Base-by-base conservation (phyloP, 2,329 filamentous ascomycete species). In the Cladosporium oxysporum region DNA sequence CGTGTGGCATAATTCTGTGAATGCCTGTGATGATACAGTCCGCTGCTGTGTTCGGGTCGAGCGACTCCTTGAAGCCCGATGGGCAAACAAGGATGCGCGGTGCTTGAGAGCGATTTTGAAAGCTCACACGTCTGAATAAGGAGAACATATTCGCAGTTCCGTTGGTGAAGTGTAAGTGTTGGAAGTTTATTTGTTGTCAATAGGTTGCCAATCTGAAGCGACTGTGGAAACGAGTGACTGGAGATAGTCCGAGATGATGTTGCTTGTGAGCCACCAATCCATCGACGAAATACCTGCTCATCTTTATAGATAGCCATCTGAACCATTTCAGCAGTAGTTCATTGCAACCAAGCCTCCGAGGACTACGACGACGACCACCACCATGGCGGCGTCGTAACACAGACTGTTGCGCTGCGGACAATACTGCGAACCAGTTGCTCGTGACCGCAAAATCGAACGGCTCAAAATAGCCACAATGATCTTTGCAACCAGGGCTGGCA, bases 61-160 rank as follows among this genome's bases (percentile, higher is more conserved):
- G 78, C 58, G 82, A 84, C 29, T 84, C 83, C 66, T 85, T 85
- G 77, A 85, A 85, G 2, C 83, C 83, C 0, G 83, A 85, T 0
- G 84, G 83, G 18, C 81, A 82, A 44, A 85, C 78, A 58, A 85
- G 78, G 28, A 85, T 76, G 69, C 69, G 71, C 72, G 73, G 77
- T 71, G 65, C 73, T 71, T 74, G 69, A 66, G 61, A 69, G 64
- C 62, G 60, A 11, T 41, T 62, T 10, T 62, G 60, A 29, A 62
- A 62, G 49, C 47, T 53, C 14, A 62, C 23, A 53, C 60, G 60
- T 53, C 60, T 53, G 33, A 62, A 62, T 5, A 62, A 33, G 5
- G 60, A 53, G 49, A 62, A 62, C 60, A 62, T 62, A 2, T 29
- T 44, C 8, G 49, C 29, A 23, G 10, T n/a, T 47, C n/a, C 21